Percentiles rank a stretch among this genome's conserved stretches.
Conservation (phyloP, 148 eudicot species). For the Fallopia convolvulus region DNA sequence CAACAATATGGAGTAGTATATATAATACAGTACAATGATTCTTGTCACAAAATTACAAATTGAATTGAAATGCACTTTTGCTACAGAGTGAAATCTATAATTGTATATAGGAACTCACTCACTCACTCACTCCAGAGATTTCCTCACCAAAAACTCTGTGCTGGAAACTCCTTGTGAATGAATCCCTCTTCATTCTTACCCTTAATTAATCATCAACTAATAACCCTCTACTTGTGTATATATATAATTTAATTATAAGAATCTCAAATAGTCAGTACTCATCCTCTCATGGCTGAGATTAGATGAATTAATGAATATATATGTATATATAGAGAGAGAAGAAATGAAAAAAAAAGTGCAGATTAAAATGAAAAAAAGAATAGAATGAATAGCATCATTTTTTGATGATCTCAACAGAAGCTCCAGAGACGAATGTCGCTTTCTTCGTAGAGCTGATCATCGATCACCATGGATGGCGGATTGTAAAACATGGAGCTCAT, state of each 20-base stretch:
- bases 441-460: slow-evolving; percentile 47
- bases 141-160: slow-evolving; percentile 3
- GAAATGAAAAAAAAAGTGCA: neutral
- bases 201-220: neutral
- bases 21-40: neutral
- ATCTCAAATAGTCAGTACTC: neutral
- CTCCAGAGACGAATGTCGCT: slow-evolving; percentile 68
- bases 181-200: no score
- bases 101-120: slow-evolving; percentile 5
- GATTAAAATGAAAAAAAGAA: neutral
- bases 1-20: neutral
- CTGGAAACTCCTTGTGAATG: neutral
- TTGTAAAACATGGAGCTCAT: slow-evolving; percentile 43
- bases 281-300: neutral
- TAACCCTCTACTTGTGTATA: neutral
- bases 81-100: slow-evolving; percentile 1
- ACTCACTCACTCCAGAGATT: slow-evolving; percentile 6
- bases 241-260: neutral
- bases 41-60: slow-evolving; percentile 3
- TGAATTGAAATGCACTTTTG: neutral
- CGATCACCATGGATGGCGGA: slow-evolving; percentile 26
- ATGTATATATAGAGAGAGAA: neutral
- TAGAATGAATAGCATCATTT: neutral
- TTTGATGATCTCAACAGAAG: slow-evolving; percentile 33
- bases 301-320: slow-evolving; percentile 7